phyloP scores from a whole-genome alignment of 352 stramenopile genomes.

The Phytophthora multivora region DNA sequence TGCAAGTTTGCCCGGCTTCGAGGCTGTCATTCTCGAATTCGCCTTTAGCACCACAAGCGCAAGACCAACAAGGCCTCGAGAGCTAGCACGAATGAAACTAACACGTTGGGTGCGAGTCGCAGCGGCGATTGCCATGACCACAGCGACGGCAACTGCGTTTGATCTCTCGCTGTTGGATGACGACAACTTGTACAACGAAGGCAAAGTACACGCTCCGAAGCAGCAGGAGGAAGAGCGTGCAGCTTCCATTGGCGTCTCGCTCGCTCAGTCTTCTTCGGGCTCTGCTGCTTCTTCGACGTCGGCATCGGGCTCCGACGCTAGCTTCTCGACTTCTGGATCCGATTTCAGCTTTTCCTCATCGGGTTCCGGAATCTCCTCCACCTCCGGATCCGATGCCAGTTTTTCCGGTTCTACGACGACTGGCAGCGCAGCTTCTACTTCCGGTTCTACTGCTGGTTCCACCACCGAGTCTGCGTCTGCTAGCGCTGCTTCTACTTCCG shows the following conservation, averaged over 20 bases:
- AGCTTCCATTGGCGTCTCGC: slow-evolving; percentile 3
- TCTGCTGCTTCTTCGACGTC: neutral
- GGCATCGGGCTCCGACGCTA: neutral
- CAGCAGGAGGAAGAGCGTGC: slow-evolving; percentile 24
- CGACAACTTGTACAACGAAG: slow-evolving; percentile 7
- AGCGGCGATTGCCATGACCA: slow-evolving; percentile 17
- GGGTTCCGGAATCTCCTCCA: neutral
- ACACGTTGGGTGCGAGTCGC: slow-evolving; percentile 14
- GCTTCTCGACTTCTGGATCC: slow-evolving; percentile 1
- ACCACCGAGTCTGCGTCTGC: too few relatives aligned
- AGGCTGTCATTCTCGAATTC: slow-evolving; percentile 19
- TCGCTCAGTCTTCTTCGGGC: neutral
- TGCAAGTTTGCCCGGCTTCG: slow-evolving; percentile 4
- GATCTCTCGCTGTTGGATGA: slow-evolving; percentile 28
- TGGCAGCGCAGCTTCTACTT: too few relatives aligned
- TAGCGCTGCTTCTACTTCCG: neutral
- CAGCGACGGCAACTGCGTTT: slow-evolving; percentile 5
- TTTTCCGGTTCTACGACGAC: too few relatives aligned
- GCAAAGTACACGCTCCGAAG: slow-evolving; percentile 9
- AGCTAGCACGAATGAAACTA: slow-evolving; percentile 17
- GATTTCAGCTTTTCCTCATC: neutral
- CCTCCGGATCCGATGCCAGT: too few relatives aligned
- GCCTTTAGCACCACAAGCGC: neutral
- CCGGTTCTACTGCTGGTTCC: too few relatives aligned
- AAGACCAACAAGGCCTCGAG: slow-evolving; percentile 2